Conservation (phyloP, 2,329 filamentous ascomycete genomes). For the Phyllosticta ampelicida region DNA sequence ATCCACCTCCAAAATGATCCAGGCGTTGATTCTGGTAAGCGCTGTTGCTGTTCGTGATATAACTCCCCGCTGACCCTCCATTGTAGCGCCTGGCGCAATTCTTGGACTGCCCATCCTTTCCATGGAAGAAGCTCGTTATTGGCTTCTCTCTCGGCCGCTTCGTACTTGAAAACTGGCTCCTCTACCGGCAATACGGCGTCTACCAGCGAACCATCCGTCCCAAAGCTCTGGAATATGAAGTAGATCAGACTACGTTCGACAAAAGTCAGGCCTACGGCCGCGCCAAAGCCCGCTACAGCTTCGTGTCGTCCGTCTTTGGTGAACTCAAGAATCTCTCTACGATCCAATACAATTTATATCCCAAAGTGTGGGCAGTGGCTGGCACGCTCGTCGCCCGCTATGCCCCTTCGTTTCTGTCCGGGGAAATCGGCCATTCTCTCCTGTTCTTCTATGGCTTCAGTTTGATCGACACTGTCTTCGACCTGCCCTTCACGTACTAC, state of each 20-base stretch:
- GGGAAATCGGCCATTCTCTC: constrained; percentile 89
- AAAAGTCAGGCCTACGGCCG: constrained; percentile 93
- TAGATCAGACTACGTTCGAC: constrained; percentile 82
- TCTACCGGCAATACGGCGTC: constrained; percentile 79
- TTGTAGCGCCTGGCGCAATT: constrained; percentile 60
- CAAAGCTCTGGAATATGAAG: constrained; percentile 77
- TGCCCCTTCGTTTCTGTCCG: constrained; percentile 67
- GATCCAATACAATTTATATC: constrained; percentile 83
- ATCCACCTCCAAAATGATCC: constrained; percentile 9
- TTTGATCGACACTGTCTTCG: constrained; percentile 66
- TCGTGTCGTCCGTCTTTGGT: constrained; percentile 69
- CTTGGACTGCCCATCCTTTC: constrained; percentile 85
- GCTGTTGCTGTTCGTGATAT: not conserved
- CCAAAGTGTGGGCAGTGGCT: constrained; percentile 77
- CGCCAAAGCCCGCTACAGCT: constrained; percentile 84
- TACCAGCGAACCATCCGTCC: constrained; percentile 71
- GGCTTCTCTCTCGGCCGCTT: constrained; percentile 91
- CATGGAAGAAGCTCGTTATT: constrained; percentile 94
- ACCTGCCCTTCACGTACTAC: constrained; percentile 76
- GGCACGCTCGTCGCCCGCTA: constrained; percentile 64
- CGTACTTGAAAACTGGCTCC: constrained; percentile 79
- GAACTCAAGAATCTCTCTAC: constrained; percentile 83
- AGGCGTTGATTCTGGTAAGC: constrained; percentile 9
- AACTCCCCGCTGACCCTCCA: not conserved
- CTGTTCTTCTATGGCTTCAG: constrained; percentile 85